Conservation (phyloP, 2,329 filamentous ascomycete species). For the Scortechinia acanthostroma region DNA sequence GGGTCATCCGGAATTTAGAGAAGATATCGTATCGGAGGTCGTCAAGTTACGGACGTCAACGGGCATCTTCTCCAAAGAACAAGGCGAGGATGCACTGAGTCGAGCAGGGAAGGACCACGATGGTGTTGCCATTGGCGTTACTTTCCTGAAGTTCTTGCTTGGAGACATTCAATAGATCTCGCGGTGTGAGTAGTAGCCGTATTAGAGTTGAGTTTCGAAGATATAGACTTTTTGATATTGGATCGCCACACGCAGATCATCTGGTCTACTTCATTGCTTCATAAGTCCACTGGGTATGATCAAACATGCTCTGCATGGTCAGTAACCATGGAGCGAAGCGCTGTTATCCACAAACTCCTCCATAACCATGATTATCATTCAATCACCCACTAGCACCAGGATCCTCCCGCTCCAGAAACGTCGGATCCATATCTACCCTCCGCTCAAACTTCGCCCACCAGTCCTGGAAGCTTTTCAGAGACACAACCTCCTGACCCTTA, state of each 20-base stretch:
- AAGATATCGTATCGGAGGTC: constrained; percentile 64
- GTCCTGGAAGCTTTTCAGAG: constrained; percentile 88
- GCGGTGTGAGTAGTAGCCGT: no score
- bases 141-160: not conserved
- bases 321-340: no score
- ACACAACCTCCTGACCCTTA: constrained; percentile 74
- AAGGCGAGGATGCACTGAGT: constrained; percentile 41
- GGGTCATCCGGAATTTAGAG: constrained; percentile 78
- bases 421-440: constrained; percentile 75
- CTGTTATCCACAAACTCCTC: no score
- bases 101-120: not conserved
- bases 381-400: not conserved
- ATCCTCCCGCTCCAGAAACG: constrained; percentile 70
- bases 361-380: no score
- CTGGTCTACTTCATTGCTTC: no score
- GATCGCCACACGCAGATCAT: no score
- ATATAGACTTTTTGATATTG: no score
- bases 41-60: constrained; percentile 53
- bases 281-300: no score
- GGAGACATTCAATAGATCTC: not conserved
- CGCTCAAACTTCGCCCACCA: constrained; percentile 98
- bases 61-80: constrained; percentile 64
- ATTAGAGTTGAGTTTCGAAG: no score
- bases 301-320: no score
- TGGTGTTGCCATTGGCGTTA: not conserved